Percentiles rank a stretch among this genome's conserved stretches.
phyloP scores from a whole-genome alignment of 139 green algal genomes.

The Tetradesmus obliquus region DNA sequence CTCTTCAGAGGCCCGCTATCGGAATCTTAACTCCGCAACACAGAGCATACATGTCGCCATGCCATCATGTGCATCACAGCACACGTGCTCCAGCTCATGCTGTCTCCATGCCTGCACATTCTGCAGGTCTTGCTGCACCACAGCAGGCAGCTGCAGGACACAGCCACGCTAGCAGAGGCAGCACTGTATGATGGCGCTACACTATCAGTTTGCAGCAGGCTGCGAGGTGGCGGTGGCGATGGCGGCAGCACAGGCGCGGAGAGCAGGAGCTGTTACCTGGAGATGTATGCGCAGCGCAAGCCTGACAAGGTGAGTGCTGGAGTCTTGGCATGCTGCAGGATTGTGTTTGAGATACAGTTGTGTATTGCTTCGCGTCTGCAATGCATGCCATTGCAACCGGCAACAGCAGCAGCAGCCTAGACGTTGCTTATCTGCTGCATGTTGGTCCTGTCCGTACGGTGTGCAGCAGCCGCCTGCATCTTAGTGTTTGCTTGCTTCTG shows the following conservation, averaged over 20 bases:
- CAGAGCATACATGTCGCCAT: neutral
- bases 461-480: too few species aligned
- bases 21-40: neutral
- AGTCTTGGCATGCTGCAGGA: neutral
- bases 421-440: too few species aligned
- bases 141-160: slow-evolving; percentile 17
- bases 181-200: slow-evolving; percentile 30
- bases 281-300: slow-evolving; percentile 91
- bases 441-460: too few species aligned
- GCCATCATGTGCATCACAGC: neutral
- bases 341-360: neutral
- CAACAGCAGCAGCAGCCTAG: too few species aligned
- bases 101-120: neutral
- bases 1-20: neutral
- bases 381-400: too few species aligned
- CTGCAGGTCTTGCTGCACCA: slow-evolving; percentile 30
- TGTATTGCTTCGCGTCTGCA: too few species aligned
- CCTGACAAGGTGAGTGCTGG: slow-evolving; percentile 69
- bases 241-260: slow-evolving; percentile 92
- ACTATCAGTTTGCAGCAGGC: slow-evolving; percentile 20
- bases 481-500: too few species aligned
- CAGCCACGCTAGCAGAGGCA: neutral
- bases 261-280: slow-evolving; percentile 85
- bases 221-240: slow-evolving; percentile 73
- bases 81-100: neutral